phyloP scores from a whole-genome alignment of 257 asterid genomes.

The Asclepias syriaca region DNA sequence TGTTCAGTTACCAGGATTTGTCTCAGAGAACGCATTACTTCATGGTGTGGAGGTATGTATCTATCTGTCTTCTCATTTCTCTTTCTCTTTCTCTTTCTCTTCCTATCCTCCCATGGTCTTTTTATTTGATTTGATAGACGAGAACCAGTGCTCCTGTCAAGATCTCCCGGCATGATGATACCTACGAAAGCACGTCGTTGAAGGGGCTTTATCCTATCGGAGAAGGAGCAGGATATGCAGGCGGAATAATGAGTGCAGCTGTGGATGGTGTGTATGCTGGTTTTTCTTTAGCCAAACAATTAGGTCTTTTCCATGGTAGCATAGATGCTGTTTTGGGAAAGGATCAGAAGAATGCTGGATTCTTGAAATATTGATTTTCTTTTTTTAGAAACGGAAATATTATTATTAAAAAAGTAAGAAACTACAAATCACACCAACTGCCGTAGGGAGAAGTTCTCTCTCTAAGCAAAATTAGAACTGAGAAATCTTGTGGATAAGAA shows the following conservation, averaged over 20 bases:
- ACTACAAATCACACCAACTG: too few species aligned
- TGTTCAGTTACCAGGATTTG: constrained; percentile 75
- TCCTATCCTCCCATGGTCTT: too few species aligned
- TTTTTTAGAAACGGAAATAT: too few species aligned
- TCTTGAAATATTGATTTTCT: constrained; percentile 30
- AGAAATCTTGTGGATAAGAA: too few species aligned
- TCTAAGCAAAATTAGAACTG: too few species aligned
- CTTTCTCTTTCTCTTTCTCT: too few species aligned
- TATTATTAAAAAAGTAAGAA: too few species aligned
- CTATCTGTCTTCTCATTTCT: background rate
- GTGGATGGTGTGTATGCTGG: constrained; percentile 94
- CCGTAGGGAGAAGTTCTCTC: too few species aligned
- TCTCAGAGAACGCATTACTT: constrained; percentile 67
- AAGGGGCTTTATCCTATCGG: constrained; percentile 90
- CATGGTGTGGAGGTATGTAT: constrained; percentile 87
- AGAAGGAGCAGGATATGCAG: constrained; percentile 96
- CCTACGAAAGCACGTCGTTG: constrained; percentile 70
- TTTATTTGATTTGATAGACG: constrained; percentile 36
- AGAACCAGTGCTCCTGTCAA: constrained; percentile 93
- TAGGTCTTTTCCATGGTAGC: constrained; percentile 55
- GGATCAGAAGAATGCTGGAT: constrained; percentile 48
- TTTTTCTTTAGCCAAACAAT: constrained; percentile 61
- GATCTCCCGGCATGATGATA: constrained; percentile 55
- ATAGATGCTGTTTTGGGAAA: constrained; percentile 49
- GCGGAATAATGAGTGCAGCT: constrained; percentile 94